Conservation (phyloP, 352 stramenopile species). For the Globisporangium camurandrum region DNA sequence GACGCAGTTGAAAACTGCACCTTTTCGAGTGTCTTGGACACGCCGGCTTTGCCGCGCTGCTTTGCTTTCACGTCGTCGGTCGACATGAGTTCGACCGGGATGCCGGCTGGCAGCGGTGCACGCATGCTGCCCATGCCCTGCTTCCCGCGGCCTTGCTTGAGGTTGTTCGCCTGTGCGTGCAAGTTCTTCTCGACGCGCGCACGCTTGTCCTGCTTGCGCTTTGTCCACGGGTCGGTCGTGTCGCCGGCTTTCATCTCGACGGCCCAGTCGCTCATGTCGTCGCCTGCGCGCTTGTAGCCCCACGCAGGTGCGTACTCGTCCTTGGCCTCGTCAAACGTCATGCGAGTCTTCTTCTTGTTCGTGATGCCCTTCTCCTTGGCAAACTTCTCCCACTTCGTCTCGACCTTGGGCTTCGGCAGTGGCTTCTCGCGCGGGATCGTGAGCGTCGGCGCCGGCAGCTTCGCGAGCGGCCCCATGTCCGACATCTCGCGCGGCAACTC, state of each 20-base stretch:
- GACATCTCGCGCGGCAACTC: conserved; percentile 88
- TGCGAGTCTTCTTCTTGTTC: conserved; percentile 95
- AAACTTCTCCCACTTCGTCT: conserved; percentile 99
- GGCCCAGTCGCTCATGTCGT: conserved; percentile 89
- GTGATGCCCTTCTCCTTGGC: conserved; percentile 96
- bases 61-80: conserved; percentile 64
- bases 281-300: conserved; percentile 86
- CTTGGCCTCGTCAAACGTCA: conserved; percentile 94
- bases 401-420: conserved; percentile 88
- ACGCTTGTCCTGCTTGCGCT: conserved; percentile 89
- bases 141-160: conserved; percentile 64
- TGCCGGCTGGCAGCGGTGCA: conserved; percentile 67
- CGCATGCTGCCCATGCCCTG: conserved; percentile 33
- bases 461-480: conserved; percentile 88
- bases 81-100: conserved; percentile 88
- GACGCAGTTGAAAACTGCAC: conserved; percentile 91
- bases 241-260: conserved; percentile 92
- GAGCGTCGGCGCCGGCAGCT: conserved; percentile 58
- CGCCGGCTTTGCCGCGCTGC: conserved; percentile 87
- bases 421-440: conserved; percentile 86
- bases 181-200: conserved; percentile 91
- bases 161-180: conserved; percentile 68
- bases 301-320: conserved; percentile 91
- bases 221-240: conserved; percentile 92
- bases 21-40: conserved; percentile 81